Base-by-base conservation (phyloP, 345 rosid genomes). In the Noccaea bulbosa region DNA sequence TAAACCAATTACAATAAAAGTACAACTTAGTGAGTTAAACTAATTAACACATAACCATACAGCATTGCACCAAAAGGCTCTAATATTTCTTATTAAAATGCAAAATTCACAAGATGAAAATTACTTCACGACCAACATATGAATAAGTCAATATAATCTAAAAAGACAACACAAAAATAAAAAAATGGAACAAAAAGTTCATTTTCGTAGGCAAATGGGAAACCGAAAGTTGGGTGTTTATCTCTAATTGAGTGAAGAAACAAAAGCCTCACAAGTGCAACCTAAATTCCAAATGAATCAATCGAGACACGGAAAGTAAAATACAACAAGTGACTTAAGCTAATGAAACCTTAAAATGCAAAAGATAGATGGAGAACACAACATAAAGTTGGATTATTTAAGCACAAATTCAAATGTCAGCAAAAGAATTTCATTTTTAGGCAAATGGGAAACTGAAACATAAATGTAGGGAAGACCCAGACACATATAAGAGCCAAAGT, bases 1-100 rank as follows among this genome's bases (percentile, higher is more conserved):
- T 92, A 67, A 52, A 9, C 32, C 52, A 62, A 40, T 30, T 5
- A 54, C 45, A 53, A 32, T 43, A 33, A 37, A 20, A 11, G 0
- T 9, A 35, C 8, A 61, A 14, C 50, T 52, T 8, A 2, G 40
- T 37, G 3, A 20, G 35, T 27, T 16, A 59, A 30, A 46, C 47
- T n/a, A 15, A 6, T 11, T 15, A 59, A 15, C 37, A 37, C 32
- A 14, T 58, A 65, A 43, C 11, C 44, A 67, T 37, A 46, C 6
- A 22, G 3, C n/a, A n/a, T n/a, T n/a, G n/a, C 30, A 27, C 30
- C 30, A 14, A 27, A 27, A 43, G 7, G 9, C 30, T 61, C 30
- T 41, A 20, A 49, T 20, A 40, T 57, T 1, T 17, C 14, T 27
- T 37, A 49, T 16, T 11, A 5, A 5, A 51, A 62, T 20, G 32